These are phyloP conservation scores for Calonectria honghensis DNA, from an alignment of 2,329 filamentous ascomycete genomes.

Conservation along the genomic window DNA sequence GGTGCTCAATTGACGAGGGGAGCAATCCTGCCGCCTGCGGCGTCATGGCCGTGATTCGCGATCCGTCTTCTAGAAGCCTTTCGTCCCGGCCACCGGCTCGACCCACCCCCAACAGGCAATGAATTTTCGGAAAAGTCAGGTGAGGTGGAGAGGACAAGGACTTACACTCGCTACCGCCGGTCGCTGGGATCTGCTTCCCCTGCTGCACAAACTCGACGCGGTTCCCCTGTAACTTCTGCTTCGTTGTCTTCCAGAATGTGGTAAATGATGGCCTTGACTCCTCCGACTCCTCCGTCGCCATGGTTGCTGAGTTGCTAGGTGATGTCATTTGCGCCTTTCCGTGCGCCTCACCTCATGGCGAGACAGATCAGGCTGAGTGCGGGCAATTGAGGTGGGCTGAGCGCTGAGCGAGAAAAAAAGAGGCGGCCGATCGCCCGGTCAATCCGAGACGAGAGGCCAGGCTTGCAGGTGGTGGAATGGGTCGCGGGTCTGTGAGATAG, in stretches of 20 bases:
- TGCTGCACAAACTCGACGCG: constrained; percentile 44
- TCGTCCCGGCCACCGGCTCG: not conserved
- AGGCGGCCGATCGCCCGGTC: constrained; percentile 26
- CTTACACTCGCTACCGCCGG: constrained; percentile 53
- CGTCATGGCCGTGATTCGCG: not conserved
- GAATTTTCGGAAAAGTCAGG: constrained; percentile 27
- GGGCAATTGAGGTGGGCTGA: constrained; percentile 21
- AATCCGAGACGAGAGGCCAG: constrained; percentile 6
- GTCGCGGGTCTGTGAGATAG: not conserved
- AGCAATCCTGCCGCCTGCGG: not conserved
- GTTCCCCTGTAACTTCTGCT: constrained; percentile 58
- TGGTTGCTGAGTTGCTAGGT: constrained; percentile 32
- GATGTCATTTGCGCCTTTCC: constrained; percentile 35
- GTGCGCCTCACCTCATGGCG: constrained; percentile 23
- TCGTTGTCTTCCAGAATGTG: constrained; percentile 68
- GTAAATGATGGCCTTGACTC: constrained; percentile 66
- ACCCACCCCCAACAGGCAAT: constrained; percentile 11
- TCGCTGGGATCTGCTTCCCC: constrained; percentile 25
- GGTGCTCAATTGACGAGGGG: not conserved
- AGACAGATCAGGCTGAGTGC: not conserved
- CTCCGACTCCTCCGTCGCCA: constrained; percentile 46
- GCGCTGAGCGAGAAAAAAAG: constrained; percentile 9
- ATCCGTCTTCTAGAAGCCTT: not conserved
- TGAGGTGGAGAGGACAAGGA: constrained; percentile 34
- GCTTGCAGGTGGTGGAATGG: not conserved